Conservation (phyloP, 2,329 filamentous ascomycete species). For the Nothophoma quercina region DNA sequence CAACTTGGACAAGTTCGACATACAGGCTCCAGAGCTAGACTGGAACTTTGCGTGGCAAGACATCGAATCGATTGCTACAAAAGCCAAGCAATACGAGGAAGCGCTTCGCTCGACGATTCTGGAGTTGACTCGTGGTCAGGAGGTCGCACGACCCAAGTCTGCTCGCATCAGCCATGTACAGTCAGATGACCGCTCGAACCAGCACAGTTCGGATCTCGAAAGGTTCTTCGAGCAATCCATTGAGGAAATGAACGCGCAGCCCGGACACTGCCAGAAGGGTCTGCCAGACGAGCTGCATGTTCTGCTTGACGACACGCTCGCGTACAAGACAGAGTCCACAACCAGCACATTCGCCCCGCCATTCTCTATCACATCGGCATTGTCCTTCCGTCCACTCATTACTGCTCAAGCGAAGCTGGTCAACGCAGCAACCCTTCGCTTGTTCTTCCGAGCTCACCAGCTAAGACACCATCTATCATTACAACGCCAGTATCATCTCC, state of each 20-base stretch:
- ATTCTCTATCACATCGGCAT: conserved; percentile 64
- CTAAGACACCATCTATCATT: conserved; percentile 75
- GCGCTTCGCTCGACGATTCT: conserved; percentile 44
- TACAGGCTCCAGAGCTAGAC: conserved; percentile 64
- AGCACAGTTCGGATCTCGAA: conserved; percentile 6
- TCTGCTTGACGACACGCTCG: conserved; percentile 32
- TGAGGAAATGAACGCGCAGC: conserved; percentile 34
- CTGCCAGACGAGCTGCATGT: conserved; percentile 41
- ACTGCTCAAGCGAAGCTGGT: conserved; percentile 77
- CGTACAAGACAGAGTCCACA: neutral
- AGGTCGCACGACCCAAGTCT: neutral
- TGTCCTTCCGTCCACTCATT: conserved; percentile 80
- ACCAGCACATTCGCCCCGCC: conserved; percentile 57
- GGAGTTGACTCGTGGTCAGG: conserved; percentile 28
- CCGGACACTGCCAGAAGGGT: conserved; percentile 14
- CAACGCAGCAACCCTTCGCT: conserved; percentile 76
- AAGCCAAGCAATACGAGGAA: conserved; percentile 62
- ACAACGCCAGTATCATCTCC: conserved; percentile 80
- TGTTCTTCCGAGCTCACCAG: conserved; percentile 78
- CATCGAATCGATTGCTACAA: conserved; percentile 69
- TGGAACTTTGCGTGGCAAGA: conserved; percentile 78
- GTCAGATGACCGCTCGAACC: neutral
- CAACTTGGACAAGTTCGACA: conserved; percentile 57
- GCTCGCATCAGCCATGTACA: neutral
- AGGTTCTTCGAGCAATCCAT: conserved; percentile 41